Evolutionary conservation across 202 grass and related monocot genomes (phyloP), one percentile per base, ranked within the genome.

Genomic region (Setaria viridis): DNA sequence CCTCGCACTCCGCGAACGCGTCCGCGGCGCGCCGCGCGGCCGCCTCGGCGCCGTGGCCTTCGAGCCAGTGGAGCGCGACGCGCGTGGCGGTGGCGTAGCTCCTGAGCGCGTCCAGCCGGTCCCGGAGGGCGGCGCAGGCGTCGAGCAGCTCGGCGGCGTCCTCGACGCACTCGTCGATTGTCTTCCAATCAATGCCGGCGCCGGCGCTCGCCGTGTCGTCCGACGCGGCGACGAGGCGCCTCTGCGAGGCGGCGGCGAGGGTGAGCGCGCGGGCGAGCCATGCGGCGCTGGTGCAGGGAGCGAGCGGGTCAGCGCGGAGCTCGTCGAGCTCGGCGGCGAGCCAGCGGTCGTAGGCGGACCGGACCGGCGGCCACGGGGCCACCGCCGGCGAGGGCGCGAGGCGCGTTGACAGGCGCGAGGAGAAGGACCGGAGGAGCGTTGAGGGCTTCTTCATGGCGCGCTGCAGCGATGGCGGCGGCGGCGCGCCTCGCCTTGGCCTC

Each of bases 321-420:
- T 89, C 89, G 48, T 95, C 84, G 67, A 98, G 84, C 86, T 95
- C 95, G 13, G 88, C 76, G 32, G 86, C 78, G 21, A 98, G 81
- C 93, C 95, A 98, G 32, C 87, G 91, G 88, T 95, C 95, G 85
- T 95, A 94, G 39, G 85, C 80, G 1, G 91, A 86, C 19, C 93
- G 89, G 25, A 92, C 86, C 5, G 91, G 93, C 6, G 95, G 93
- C 95, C 95, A 98, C 1, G 95, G 95, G 0, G 77, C 72, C 72
- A 98, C 85, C 5, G 72, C 82, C 34, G 83, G 83, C 11, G 85
- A 85, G 39, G 79, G 58, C 14, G 80, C 41, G 29, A 90, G 59
- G 0, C 87, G 74, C 21, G 80, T 81, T 16, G 92, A 80, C 11
- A 92, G 68, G 69, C 82, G 76, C 19, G 83, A 59, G 32, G 89